Percentiles rank a stretch among this genome's conserved stretches.
Conservation (phyloP, 1,284 basidiomycete species). For the Ustilago nuda region DNA sequence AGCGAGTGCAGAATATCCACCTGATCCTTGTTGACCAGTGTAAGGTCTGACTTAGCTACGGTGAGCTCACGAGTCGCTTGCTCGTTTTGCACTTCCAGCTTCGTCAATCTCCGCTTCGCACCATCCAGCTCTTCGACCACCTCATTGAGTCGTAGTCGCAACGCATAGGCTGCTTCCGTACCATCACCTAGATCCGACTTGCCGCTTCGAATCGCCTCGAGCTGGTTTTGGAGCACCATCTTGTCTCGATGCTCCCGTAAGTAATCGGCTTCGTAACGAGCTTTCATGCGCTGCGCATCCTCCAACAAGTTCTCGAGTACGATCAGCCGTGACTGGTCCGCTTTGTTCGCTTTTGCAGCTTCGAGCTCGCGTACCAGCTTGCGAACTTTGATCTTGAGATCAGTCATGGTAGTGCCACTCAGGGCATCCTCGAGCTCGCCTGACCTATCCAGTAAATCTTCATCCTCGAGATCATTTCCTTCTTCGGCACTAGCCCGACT, state of each 20-base stretch:
- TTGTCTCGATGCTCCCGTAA: slow-evolving; percentile 84
- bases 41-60: slow-evolving; percentile 82
- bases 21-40: slow-evolving; percentile 71
- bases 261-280: slow-evolving; percentile 88
- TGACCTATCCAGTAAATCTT: slow-evolving; percentile 74
- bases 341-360: slow-evolving; percentile 78
- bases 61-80: slow-evolving; percentile 79
- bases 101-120: slow-evolving; percentile 77
- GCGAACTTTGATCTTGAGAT: slow-evolving; percentile 83
- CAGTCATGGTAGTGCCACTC: slow-evolving; percentile 84
- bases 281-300: slow-evolving; percentile 89
- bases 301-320: slow-evolving; percentile 90
- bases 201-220: slow-evolving; percentile 89
- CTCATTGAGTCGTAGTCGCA: slow-evolving; percentile 87
- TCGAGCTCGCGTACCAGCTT: slow-evolving; percentile 86
- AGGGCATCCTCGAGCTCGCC: slow-evolving; percentile 87
- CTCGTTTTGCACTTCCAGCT: slow-evolving; percentile 80
- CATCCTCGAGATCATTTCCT: slow-evolving; percentile 26
- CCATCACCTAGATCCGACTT: slow-evolving; percentile 81
- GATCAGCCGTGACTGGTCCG: slow-evolving; percentile 78
- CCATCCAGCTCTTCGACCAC: slow-evolving; percentile 83
- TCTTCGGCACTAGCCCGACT: slow-evolving; percentile 32
- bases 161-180: slow-evolving; percentile 84
- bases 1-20: slow-evolving; percentile 77
- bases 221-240: slow-evolving; percentile 80